These are phyloP conservation scores for Diaporthe sp. DNA, from an alignment of 2,329 filamentous ascomycete species.

Conservation along the genomic window DNA sequence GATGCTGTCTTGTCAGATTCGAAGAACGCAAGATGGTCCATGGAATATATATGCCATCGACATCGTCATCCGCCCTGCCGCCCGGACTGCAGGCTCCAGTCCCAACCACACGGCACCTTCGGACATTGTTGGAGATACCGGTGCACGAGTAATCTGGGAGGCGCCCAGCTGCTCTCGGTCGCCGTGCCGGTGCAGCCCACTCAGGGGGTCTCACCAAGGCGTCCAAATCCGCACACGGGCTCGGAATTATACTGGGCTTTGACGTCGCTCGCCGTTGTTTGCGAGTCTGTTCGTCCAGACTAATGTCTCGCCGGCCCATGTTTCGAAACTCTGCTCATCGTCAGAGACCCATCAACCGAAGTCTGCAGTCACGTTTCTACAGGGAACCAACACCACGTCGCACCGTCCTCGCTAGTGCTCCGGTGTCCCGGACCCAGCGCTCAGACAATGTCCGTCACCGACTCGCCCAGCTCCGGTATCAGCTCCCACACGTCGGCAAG, in stretches of 20 bases:
- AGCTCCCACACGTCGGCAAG: background rate
- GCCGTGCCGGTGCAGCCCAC: constrained; percentile 25
- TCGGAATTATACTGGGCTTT: constrained; percentile 16
- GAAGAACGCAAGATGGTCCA: background rate
- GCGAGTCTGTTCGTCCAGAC: background rate
- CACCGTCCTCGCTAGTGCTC: background rate
- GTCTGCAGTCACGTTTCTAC: background rate
- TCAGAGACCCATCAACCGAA: constrained; percentile 60
- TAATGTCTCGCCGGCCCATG: constrained; percentile 28
- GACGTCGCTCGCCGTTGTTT: background rate
- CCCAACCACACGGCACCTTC: constrained; percentile 17
- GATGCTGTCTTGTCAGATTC: background rate
- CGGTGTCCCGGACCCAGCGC: constrained; percentile 29
- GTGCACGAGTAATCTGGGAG: constrained; percentile 18
- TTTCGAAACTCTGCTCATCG: constrained; percentile 72
- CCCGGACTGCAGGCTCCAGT: background rate
- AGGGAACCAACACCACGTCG: background rate
- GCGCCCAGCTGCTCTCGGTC: constrained; percentile 23
- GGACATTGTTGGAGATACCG: constrained; percentile 42
- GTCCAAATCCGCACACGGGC: background rate
- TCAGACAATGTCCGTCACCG: constrained; percentile 29
- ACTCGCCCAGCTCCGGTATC: constrained; percentile 17
- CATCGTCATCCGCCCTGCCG: background rate
- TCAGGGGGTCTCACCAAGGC: constrained; percentile 12
- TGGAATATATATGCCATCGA: constrained; percentile 32